Evolutionary conservation across 345 rosid species (phyloP).

Genomic region (Boechera retrofracta): DNA sequence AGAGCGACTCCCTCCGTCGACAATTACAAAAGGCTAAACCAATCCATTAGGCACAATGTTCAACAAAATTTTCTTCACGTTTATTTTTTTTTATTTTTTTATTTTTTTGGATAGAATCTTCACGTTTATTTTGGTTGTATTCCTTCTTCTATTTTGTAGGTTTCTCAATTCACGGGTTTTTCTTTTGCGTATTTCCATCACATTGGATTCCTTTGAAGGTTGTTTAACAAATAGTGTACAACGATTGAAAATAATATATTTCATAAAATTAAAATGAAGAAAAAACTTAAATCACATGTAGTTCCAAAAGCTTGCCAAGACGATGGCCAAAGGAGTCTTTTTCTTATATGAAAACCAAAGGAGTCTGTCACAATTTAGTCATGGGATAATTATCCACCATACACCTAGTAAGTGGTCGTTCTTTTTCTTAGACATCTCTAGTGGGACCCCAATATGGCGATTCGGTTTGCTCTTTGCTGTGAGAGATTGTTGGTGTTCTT

Average conservation of each 20-base stretch:
- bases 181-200: background rate
- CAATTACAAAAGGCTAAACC: too few species aligned
- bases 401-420: background rate
- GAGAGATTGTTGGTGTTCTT: too few species aligned
- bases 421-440: background rate
- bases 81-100: too few species aligned
- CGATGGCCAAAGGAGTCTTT: background rate
- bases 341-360: background rate
- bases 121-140: too few species aligned
- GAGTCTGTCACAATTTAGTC: background rate
- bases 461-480: too few species aligned
- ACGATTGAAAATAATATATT: background rate
- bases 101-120: too few species aligned
- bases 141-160: too few species aligned
- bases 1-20: too few species aligned
- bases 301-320: background rate
- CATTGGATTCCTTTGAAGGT: background rate
- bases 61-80: too few species aligned
- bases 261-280: too few species aligned
- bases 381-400: background rate
- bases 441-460: background rate
- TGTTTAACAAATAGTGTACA: background rate
- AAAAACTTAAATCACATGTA: background rate
- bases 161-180: background rate
- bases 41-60: too few species aligned